Percentiles rank a stretch among this genome's conserved stretches.
Evolutionary conservation across 495 filamentous ascomycete species (phyloP).

Genomic region (Cercophora samala): DNA sequence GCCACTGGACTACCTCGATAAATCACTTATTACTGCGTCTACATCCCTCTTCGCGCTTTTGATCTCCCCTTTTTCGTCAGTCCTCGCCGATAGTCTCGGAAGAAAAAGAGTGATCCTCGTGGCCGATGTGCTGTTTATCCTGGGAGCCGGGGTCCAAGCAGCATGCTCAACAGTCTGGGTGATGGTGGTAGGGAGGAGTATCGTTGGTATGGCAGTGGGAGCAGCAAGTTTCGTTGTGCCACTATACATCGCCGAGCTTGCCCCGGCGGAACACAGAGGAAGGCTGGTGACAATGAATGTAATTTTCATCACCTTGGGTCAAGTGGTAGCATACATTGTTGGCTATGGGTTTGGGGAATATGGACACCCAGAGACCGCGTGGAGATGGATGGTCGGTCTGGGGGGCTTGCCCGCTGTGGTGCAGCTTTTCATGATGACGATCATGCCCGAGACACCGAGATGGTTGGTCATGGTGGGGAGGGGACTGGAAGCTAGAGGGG

Average conservation of each 20-base stretch:
- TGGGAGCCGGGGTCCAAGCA: conserved; percentile 72
- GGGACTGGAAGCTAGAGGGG: conserved; percentile 54
- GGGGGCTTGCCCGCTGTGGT: conserved; percentile 72
- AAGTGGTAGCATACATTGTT: conserved; percentile 79
- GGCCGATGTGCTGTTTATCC: conserved; percentile 73
- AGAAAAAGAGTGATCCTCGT: conserved; percentile 73
- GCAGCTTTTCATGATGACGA: conserved; percentile 61
- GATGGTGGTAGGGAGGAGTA: conserved; percentile 75
- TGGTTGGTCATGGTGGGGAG: conserved; percentile 73
- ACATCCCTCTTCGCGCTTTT: conserved; percentile 79
- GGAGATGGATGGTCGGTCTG: conserved; percentile 88
- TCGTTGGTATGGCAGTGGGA: conserved; percentile 81
- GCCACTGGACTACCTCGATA: conserved; percentile 69
- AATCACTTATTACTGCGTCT: conserved; percentile 76
- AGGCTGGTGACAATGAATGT: conserved; percentile 72
- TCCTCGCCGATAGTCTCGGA: conserved; percentile 71
- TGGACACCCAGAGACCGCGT: conserved; percentile 54
- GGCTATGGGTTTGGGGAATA: conserved; percentile 63
- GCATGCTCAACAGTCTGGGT: conserved; percentile 55
- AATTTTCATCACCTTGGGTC: conserved; percentile 80
- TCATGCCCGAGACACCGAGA: conserved; percentile 81
- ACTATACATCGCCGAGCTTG: conserved; percentile 81
- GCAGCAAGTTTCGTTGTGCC: conserved; percentile 79
- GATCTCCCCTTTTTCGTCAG: conserved; percentile 69
- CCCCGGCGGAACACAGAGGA: conserved; percentile 70